phyloP scores from a whole-genome alignment of 129 eudicot genomes.

The Flaveria brownii region DNA sequence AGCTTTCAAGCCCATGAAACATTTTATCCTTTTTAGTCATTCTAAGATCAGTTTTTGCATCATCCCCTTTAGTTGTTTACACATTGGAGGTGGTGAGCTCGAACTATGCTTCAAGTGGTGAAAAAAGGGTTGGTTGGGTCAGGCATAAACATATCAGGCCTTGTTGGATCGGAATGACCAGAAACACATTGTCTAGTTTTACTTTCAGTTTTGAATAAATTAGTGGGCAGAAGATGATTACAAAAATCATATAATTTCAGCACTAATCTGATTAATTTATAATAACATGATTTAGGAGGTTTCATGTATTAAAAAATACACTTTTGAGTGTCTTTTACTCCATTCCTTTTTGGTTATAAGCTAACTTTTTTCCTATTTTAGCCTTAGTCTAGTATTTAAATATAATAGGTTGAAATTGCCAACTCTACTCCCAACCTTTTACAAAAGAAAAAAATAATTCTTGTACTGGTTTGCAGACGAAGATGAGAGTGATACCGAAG shows the following conservation, averaged over 20 bases:
- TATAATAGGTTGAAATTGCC: background rate
- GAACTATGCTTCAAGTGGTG: background rate
- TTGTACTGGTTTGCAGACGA: conserved; percentile 35
- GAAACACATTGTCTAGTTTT: conserved; percentile 4
- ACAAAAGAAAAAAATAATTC: background rate
- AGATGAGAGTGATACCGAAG: conserved; percentile 52
- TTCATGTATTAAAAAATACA: background rate
- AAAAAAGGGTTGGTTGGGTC: background rate
- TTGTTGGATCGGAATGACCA: background rate
- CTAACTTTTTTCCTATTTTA: background rate
- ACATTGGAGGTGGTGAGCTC: background rate
- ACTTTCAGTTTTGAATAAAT: background rate
- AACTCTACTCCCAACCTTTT: background rate
- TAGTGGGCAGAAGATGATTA: background rate
- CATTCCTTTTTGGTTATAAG: background rate
- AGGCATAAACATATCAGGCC: background rate
- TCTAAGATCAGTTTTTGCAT: background rate
- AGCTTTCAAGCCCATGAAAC: background rate
- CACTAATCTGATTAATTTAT: background rate
- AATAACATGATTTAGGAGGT: background rate
- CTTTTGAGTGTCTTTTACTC: background rate
- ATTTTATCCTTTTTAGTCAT: background rate
- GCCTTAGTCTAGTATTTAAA: background rate
- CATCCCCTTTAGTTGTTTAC: background rate
- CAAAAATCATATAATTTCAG: background rate